Conservation (phyloP, 2,329 filamentous ascomycete genomes). For the Penicillium sp. region DNA sequence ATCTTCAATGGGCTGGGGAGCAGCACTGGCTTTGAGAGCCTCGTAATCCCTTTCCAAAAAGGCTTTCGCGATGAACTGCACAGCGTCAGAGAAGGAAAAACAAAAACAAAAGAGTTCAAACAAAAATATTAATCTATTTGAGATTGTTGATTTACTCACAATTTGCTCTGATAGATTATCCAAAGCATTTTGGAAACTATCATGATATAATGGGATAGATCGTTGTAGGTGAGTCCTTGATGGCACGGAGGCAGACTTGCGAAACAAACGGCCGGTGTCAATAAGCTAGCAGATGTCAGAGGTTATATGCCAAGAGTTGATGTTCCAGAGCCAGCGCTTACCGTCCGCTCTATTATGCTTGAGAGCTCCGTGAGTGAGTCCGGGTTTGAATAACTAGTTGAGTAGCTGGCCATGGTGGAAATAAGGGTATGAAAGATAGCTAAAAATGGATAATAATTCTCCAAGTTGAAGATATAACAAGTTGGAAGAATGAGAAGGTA, state of each 20-base stretch:
- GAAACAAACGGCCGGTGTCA: conserved; percentile 43
- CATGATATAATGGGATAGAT: conserved; percentile 37
- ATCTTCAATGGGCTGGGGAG: conserved; percentile 29
- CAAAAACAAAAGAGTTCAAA: not conserved
- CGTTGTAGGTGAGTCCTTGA: conserved; percentile 37
- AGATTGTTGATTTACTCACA: conserved; percentile 28
- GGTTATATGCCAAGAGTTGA: not conserved
- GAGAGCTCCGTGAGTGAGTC: conserved; percentile 10
- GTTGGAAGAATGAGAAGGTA: not conserved
- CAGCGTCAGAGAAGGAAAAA: conserved; percentile 5
- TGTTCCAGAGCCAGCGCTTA: conserved; percentile 8
- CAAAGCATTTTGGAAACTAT: conserved; percentile 40
- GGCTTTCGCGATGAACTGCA: conserved; percentile 43
- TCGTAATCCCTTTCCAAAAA: conserved; percentile 44
- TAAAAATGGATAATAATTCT: not conserved
- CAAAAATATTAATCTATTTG: not conserved
- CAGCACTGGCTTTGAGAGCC: conserved; percentile 31
- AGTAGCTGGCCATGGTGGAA: not conserved
- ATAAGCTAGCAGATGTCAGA: conserved; percentile 36
- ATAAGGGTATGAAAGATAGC: not conserved
- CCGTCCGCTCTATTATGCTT: conserved; percentile 9
- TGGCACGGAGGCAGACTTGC: conserved; percentile 35
- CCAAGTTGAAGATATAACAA: no score
- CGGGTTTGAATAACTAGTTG: conserved; percentile 6
- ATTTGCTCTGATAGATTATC: conserved; percentile 44